Conservation (phyloP, 176 grass and related monocot species). For the Triticum aestivum region IWGSC_CS_RefSeq_v2.1 NC_057806.1:61525925-61526424, state of each 20-base stretch:
- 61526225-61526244: conserved; percentile 9
- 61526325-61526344: background rate
- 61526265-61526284: background rate
- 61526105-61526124: conserved; percentile 90
- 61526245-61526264: background rate
- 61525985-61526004: background rate
- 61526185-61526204: too few relatives aligned
- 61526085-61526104: conserved; percentile 85
- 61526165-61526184: background rate
- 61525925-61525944: background rate
- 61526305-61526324: background rate
- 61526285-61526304: background rate
- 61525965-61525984: background rate
- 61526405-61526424: background rate
- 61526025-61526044: background rate
- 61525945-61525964: background rate
- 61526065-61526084: conserved; percentile 92
- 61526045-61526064: conserved; percentile 10
- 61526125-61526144: conserved; percentile 78
- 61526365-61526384: background rate
- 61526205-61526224: background rate
- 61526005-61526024: background rate
- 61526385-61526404: background rate
- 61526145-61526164: conserved; percentile 9
- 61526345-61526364: background rate